These are phyloP conservation scores for Leptomonas seymouri DNA, from an alignment of 208 protist genomes.

Conservation along the genomic window DNA sequence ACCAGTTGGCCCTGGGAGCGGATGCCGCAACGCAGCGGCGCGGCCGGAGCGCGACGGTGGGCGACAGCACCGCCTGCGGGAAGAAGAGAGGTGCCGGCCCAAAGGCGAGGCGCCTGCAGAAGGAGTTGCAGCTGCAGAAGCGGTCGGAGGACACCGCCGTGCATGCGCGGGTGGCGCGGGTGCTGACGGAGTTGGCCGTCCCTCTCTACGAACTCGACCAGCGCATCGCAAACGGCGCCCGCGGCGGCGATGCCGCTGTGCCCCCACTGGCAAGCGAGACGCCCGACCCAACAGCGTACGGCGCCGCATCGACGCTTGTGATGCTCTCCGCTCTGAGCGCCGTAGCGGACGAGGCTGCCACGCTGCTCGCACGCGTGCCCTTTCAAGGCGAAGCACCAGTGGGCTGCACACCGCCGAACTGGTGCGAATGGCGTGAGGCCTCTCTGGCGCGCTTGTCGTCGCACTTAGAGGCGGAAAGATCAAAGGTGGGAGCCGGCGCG, in stretches of 20 bases:
- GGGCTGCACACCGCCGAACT: not conserved
- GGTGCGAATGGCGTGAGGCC: conserved; percentile 7
- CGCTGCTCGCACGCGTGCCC: not conserved
- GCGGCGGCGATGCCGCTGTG: too few species aligned
- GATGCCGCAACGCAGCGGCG: not conserved
- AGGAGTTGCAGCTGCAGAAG: not conserved
- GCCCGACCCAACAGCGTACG: not conserved
- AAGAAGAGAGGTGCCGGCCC: not conserved
- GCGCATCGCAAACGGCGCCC: not conserved
- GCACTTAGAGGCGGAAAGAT: not conserved
- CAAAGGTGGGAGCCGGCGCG: not conserved
- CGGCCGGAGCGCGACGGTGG: too few species aligned
- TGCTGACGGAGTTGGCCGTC: conserved; percentile 10
- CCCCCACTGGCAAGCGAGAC: not conserved
- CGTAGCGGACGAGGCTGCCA: conserved; percentile 20
- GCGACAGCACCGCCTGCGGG: too few species aligned
- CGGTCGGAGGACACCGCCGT: not conserved
- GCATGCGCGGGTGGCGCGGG: conserved; percentile 9
- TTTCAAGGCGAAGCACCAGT: not conserved
- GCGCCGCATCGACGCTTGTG: conserved; percentile 14
- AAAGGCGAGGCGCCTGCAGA: not conserved
- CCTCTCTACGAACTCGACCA: conserved; percentile 2
- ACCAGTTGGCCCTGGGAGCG: not conserved
- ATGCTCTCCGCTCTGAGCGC: conserved; percentile 23
- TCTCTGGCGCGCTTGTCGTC: not conserved